Base-by-base conservation (phyloP, 345 rosid genomes). In the Populus alba region DNA sequence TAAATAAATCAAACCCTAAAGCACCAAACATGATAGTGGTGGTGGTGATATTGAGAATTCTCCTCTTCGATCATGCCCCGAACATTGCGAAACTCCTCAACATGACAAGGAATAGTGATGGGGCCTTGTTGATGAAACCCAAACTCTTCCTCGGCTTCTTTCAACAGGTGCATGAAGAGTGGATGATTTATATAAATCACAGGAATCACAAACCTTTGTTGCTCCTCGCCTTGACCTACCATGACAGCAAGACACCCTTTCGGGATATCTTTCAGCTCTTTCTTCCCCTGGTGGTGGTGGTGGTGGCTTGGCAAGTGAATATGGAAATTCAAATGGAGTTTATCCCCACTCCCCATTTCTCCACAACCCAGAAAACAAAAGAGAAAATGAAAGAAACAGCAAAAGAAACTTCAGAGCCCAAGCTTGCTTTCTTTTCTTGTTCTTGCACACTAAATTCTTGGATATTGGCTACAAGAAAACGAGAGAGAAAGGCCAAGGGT, bases 51-150 rank as follows among this genome's bases (percentile, higher is more conserved):
- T 3, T 23, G 68, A 31, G 78, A 47, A 12, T 51, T 79, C 57
- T 92, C 98, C 79, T 84, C 43, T 71, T 90, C 89, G 78, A 95
- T 93, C 75, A 92, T 78, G 72, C 87, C 90, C 55, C 87, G 97
- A 79, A 93, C 89, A 75, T 79, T 82, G 22, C 89, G 89, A 66
- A 95, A 95, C 81, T 92, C 89, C 79, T 93, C 90, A 1, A 93
- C 93, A 43, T 88, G 87, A 83, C 98, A 95, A 55, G 98, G 98
- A 53, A 95, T 89, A 3, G 91, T 87, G 83, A 95, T 89, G 17
- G 93, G 97, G 1, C 98, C 98, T 41, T 84, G 76, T 51, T 93
- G 98, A 20, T 89, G 88, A 68, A 92, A 95, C 2, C 97, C 98
- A 62, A 78, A 92, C 82, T 91, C 95, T 51, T 91, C 91, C 76